Conservation (phyloP, 208 protist species). For the Leishmania guyanensis region DNA sequence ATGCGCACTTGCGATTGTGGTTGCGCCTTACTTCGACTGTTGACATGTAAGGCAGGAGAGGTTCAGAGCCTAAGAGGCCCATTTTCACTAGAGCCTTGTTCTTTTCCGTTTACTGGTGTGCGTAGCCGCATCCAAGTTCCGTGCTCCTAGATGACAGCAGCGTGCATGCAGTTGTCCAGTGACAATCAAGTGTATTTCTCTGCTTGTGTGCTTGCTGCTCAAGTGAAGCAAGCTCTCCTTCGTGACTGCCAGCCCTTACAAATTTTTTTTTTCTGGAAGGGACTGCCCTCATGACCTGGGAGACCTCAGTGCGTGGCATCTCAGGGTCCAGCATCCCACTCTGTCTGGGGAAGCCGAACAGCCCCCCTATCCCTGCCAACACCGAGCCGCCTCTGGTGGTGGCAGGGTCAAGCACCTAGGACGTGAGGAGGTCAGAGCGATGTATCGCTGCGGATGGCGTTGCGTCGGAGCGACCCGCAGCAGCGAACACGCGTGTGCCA, state of each 20-base stretch:
- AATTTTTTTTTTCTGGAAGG: neutral
- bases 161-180: neutral
- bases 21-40: neutral
- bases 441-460: neutral
- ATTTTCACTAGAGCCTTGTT: neutral
- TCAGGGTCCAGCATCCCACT: neutral
- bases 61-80: neutral
- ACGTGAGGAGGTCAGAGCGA: neutral
- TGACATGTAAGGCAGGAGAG: too few relatives aligned
- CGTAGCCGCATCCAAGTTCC: neutral
- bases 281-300: neutral
- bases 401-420: neutral
- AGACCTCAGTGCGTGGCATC: neutral
- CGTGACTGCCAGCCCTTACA: neutral
- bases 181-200: neutral
- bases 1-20: neutral
- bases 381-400: neutral
- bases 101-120: neutral
- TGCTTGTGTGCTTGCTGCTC: neutral
- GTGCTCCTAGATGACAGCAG: neutral
- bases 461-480: neutral
- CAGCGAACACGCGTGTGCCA: neutral
- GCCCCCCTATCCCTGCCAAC: neutral
- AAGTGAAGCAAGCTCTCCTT: neutral
- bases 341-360: neutral